A percentile compares a stretch with the other conserved stretches of the same genome.
phyloP scores from a whole-genome alignment of 208 protist genomes.

The Naegleria lovaniensis region DNA sequence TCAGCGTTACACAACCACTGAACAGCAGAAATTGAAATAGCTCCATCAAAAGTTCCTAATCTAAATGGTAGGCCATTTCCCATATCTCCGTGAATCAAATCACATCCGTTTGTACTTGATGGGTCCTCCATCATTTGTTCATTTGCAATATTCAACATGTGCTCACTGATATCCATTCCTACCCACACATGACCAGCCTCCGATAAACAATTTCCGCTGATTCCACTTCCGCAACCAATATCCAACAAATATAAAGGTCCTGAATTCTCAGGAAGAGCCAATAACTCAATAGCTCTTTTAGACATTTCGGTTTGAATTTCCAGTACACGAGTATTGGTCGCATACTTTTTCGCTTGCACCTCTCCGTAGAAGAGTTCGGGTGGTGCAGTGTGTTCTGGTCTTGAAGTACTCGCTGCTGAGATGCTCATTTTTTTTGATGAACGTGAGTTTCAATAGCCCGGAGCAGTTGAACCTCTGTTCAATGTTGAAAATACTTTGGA shows the following conservation, averaged over 20 bases:
- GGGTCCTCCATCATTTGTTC: slow-evolving; percentile 56
- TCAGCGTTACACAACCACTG: slow-evolving; percentile 99
- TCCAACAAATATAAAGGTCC: slow-evolving; percentile 83
- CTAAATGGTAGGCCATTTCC: slow-evolving; percentile 90
- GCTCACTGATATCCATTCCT: slow-evolving; percentile 87
- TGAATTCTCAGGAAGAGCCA: slow-evolving; percentile 67
- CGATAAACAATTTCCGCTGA: slow-evolving; percentile 89
- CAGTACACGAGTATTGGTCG: slow-evolving; percentile 85
- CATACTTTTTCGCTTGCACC: slow-evolving; percentile 84
- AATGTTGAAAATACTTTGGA: no score
- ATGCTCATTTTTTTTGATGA: neutral
- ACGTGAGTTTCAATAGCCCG: no score
- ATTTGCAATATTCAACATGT: slow-evolving; percentile 85
- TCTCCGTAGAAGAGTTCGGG: slow-evolving; percentile 92
- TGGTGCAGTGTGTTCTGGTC: slow-evolving; percentile 79
- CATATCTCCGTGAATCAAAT: slow-evolving; percentile 84
- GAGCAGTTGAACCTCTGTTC: no score
- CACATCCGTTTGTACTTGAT: slow-evolving; percentile 40
- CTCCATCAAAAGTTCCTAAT: slow-evolving; percentile 93
- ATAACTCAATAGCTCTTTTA: slow-evolving; percentile 92
- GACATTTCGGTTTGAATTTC: slow-evolving; percentile 94
- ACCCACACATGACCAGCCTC: slow-evolving; percentile 89
- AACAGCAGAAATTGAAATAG: slow-evolving; percentile 93
- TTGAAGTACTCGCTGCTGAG: no score
- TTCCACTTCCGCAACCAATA: slow-evolving; percentile 95